phyloP scores from a whole-genome alignment of 495 filamentous ascomycete species.

The Hypoxylon fuscum region DNA sequence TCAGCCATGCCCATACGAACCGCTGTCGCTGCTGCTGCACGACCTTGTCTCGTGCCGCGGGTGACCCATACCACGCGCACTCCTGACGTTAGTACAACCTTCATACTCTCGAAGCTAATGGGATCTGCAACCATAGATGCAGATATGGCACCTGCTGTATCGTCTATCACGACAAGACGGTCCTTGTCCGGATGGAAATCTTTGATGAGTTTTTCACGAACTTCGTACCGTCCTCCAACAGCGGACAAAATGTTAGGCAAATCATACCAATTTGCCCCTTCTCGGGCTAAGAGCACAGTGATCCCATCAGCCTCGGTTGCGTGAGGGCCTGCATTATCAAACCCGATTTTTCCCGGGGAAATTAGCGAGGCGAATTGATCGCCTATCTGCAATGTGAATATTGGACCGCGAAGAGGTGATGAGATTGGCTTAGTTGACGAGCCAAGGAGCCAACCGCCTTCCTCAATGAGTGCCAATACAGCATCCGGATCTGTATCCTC shows the following conservation, averaged over 20 bases:
- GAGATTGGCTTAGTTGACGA: conserved; percentile 2
- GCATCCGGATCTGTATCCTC: neutral
- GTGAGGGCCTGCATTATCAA: neutral
- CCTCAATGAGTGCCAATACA: conserved; percentile 7
- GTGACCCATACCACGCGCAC: conserved; percentile 37
- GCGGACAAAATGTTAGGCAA: conserved; percentile 2
- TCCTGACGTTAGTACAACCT: conserved; percentile 27
- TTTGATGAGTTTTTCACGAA: conserved; percentile 11
- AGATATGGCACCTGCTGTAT: conserved; percentile 25
- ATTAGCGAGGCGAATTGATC: conserved; percentile 17
- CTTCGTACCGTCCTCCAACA: neutral
- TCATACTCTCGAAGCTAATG: conserved; percentile 21
- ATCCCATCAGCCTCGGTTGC: neutral
- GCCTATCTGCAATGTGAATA: conserved; percentile 14
- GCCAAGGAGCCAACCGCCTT: conserved; percentile 26
- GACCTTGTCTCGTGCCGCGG: conserved; percentile 30
- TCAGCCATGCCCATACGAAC: conserved; percentile 29
- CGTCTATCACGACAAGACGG: conserved; percentile 25
- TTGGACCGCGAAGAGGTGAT: neutral
- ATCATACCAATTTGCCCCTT: neutral
- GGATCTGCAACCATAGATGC: conserved; percentile 25
- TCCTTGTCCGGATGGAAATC: conserved; percentile 10
- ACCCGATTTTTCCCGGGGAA: neutral
- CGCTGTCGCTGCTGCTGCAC: conserved; percentile 1
- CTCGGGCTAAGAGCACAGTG: conserved; percentile 1